Evolutionary conservation across 179 eudicot species (phyloP).

Genomic region (Nepenthes alata): DNA sequence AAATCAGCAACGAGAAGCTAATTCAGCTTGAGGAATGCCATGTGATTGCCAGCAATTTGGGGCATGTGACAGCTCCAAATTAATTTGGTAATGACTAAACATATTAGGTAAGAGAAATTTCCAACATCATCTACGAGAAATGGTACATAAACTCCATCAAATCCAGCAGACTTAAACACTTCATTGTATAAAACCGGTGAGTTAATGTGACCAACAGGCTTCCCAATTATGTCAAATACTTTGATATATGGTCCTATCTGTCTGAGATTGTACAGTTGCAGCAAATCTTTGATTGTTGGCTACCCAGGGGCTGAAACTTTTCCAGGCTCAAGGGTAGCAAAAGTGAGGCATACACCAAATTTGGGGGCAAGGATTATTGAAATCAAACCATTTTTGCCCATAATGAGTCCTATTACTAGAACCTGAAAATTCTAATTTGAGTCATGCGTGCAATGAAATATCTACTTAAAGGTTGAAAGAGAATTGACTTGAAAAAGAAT

Average conservation of each 20-base stretch:
- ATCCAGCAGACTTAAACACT: slow-evolving; percentile 60
- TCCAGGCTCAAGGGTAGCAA: slow-evolving; percentile 73
- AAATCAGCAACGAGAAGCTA: no score
- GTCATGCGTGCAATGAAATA: slow-evolving; percentile 11
- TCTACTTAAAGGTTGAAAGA: not conserved
- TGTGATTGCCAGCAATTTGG: slow-evolving; percentile 5
- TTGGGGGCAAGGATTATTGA: slow-evolving; percentile 79
- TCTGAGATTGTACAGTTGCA: slow-evolving; percentile 74
- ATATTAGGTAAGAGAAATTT: slow-evolving; percentile 34
- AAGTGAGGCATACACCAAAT: slow-evolving; percentile 92
- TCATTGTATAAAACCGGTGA: slow-evolving; percentile 64
- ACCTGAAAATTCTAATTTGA: slow-evolving; percentile 33
- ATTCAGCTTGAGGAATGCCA: no score
- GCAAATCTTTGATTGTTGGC: slow-evolving; percentile 62
- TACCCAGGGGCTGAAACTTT: slow-evolving; percentile 91
- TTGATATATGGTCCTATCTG: slow-evolving; percentile 67
- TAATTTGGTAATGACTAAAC: not conserved
- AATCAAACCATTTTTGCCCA: slow-evolving; percentile 86
- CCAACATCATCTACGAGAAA: slow-evolving; percentile 70
- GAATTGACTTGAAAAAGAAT: no score
- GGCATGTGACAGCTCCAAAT: no score
- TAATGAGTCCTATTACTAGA: slow-evolving; percentile 83
- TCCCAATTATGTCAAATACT: slow-evolving; percentile 79
- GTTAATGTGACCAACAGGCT: slow-evolving; percentile 90
- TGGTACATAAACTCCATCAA: slow-evolving; percentile 69